phyloP scores from a whole-genome alignment of 345 rosid genomes.

The Cardiospermum halicacabum region DNA sequence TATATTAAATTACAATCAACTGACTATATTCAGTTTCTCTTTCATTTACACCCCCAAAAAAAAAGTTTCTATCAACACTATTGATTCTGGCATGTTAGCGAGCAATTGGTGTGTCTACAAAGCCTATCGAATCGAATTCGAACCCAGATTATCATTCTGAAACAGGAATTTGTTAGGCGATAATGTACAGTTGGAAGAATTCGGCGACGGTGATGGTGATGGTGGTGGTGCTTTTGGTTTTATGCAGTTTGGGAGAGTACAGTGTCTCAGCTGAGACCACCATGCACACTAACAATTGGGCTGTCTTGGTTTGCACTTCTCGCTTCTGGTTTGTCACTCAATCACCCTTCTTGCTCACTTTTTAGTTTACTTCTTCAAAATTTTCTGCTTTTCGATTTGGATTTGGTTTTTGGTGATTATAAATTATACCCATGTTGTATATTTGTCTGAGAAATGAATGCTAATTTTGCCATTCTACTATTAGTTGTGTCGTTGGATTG shows the following conservation, averaged over 20 bases:
- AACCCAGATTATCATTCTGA: neutral
- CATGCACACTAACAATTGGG: constrained; percentile 96
- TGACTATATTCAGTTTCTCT: neutral
- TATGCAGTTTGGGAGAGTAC: constrained; percentile 23
- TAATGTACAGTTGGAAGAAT: constrained; percentile 15
- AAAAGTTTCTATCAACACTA: neutral
- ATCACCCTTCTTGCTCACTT: neutral
- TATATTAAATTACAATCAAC: neutral
- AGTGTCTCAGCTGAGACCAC: constrained; percentile 54
- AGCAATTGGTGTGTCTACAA: neutral
- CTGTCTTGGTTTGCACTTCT: constrained; percentile 96
- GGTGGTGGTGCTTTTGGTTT: constrained; percentile 21
- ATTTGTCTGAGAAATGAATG: neutral
- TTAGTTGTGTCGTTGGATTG: neutral
- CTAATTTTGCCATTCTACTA: neutral
- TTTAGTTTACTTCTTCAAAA: neutral
- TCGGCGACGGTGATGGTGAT: neutral
- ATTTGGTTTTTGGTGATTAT: neutral
- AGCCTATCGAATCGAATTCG: neutral
- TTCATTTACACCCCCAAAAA: neutral
- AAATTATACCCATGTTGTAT: neutral
- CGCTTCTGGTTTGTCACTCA: constrained; percentile 69
- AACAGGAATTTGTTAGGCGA: neutral
- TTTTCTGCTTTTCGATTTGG: neutral
- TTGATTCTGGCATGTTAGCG: neutral